These are phyloP conservation scores for Apiospora aurea DNA, from an alignment of 2,329 filamentous ascomycete genomes.

Conservation along the genomic window DNA sequence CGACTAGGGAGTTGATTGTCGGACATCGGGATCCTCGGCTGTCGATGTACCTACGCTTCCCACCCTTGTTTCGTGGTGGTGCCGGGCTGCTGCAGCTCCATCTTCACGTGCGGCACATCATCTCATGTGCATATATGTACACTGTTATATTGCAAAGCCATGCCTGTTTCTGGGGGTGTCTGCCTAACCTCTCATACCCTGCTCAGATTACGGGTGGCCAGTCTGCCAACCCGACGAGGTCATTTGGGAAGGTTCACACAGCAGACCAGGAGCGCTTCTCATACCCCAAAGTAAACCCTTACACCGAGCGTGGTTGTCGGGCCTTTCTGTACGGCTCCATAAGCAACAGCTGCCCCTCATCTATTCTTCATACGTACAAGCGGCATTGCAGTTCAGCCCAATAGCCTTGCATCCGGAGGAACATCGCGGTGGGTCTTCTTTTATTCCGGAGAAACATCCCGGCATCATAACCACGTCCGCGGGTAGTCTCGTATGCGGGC, in stretches of 20 bases:
- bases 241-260: neutral
- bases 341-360: neutral
- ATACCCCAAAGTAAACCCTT: neutral
- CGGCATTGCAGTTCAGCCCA: neutral
- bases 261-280: neutral
- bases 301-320: neutral
- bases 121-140: neutral
- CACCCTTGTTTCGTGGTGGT: neutral
- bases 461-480: neutral
- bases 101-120: neutral
- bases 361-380: neutral
- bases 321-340: neutral
- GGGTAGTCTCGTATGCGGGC: neutral
- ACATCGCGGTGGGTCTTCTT: neutral
- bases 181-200: neutral
- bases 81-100: neutral
- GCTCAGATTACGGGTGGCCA: neutral
- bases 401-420: neutral
- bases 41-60: neutral
- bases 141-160: neutral
- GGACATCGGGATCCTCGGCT: neutral
- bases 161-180: neutral
- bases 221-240: neutral
- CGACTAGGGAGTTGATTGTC: neutral
- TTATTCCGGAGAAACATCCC: constrained; percentile 9